Percentiles rank a stretch among this genome's conserved stretches.
phyloP scores from a whole-genome alignment of 2,329 filamentous ascomycete genomes.

The Diaporthe longicolla region DNA sequence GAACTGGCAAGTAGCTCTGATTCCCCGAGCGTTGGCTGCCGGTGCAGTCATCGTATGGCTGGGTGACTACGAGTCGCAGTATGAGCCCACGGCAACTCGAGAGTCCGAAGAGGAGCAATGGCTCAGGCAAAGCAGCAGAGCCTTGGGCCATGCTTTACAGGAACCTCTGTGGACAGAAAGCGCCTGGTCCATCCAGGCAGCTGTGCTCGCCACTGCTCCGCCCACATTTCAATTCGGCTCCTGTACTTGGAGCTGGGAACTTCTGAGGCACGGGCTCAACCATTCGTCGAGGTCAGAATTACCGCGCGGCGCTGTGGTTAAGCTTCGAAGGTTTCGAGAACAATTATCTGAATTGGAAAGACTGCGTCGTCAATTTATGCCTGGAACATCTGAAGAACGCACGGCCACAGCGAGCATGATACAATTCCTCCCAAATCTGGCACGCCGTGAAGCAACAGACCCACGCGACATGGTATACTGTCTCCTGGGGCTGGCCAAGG shows the following conservation, averaged over 20 bases:
- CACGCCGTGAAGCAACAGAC: constrained; percentile 5
- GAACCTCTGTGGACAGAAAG: constrained; percentile 23
- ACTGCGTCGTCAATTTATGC: background rate
- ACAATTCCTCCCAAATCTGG: constrained; percentile 18
- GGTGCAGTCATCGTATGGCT: constrained; percentile 23
- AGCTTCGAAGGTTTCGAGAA: background rate
- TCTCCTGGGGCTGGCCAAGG: constrained; percentile 11
- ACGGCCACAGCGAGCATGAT: background rate
- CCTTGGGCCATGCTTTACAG: constrained; percentile 1
- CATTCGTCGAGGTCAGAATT: background rate
- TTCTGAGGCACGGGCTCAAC: background rate
- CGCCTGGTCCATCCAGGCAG: constrained; percentile 26
- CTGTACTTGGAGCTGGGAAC: constrained; percentile 8
- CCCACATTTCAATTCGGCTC: constrained; percentile 3
- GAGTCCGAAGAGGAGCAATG: background rate
- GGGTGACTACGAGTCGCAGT: constrained; percentile 4
- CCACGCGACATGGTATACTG: constrained; percentile 13
- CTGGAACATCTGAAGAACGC: background rate
- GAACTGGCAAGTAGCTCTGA: constrained; percentile 22
- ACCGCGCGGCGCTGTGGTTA: background rate
- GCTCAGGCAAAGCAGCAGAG: constrained; percentile 15
- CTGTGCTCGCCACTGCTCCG: background rate
- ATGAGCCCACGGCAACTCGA: constrained; percentile 5
- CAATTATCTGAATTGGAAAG: constrained; percentile 11
- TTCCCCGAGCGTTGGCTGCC: constrained; percentile 3